Percentiles rank a stretch among this genome's conserved stretches.
Conservation (phyloP, 495 filamentous ascomycete genomes). For the Podospora pseudoanserina region DNA sequence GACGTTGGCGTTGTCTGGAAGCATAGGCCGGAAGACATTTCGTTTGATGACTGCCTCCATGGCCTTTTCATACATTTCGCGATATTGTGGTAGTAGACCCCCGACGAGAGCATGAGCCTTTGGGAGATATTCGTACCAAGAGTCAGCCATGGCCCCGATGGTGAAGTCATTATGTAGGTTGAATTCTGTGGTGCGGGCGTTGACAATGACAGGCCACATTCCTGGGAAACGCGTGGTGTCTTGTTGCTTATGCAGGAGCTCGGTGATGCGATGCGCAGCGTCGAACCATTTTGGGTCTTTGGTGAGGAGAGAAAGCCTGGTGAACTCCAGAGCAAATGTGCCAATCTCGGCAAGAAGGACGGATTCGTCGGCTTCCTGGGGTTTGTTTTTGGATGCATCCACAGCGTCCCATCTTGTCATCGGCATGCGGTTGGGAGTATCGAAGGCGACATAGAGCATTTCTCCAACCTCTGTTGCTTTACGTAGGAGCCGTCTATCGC, state of each 20-base stretch:
- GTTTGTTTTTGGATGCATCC: constrained; percentile 29
- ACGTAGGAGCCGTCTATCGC: constrained; percentile 62
- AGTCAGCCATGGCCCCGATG: constrained; percentile 73
- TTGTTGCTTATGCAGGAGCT: constrained; percentile 67
- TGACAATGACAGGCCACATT: constrained; percentile 42
- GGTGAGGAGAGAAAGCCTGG: constrained; percentile 76
- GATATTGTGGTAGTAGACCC: constrained; percentile 67
- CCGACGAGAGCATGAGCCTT: constrained; percentile 69
- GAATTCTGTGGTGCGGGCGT: constrained; percentile 32
- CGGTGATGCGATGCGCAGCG: constrained; percentile 74
- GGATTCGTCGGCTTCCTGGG: constrained; percentile 33
- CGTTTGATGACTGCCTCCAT: constrained; percentile 61
- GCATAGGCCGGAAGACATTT: constrained; percentile 62
- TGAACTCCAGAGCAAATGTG: constrained; percentile 79
- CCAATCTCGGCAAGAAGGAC: constrained; percentile 60
- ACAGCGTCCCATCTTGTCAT: constrained; percentile 60
- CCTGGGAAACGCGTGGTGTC: constrained; percentile 63
- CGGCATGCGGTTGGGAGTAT: constrained; percentile 91
- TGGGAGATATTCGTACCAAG: constrained; percentile 79
- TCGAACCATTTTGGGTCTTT: constrained; percentile 81
- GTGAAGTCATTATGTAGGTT: constrained; percentile 51
- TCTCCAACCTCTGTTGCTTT: constrained; percentile 83
- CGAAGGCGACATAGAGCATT: constrained; percentile 79
- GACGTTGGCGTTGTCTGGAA: constrained; percentile 47
- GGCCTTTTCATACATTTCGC: constrained; percentile 67